phyloP scores from a whole-genome alignment of 1,284 basidiomycete species.

The Ceratobasidium sp. region DNA sequence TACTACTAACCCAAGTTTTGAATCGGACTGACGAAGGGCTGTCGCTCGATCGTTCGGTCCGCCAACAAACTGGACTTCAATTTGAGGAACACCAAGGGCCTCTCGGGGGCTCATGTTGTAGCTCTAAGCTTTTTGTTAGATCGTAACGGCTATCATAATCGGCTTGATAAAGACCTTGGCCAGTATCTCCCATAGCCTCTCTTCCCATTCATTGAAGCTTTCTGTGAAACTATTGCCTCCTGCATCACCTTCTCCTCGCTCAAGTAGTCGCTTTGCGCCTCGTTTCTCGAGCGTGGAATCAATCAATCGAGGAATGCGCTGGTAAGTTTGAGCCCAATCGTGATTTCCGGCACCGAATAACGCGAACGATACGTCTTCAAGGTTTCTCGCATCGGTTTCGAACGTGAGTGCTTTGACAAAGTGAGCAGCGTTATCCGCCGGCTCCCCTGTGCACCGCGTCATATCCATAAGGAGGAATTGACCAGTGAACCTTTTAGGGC shows the following conservation, averaged over 20 bases:
- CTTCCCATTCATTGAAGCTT: conserved; percentile 57
- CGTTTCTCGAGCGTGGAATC: conserved; percentile 52
- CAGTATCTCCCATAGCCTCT: conserved; percentile 53
- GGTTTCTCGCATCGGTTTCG: conserved; percentile 45
- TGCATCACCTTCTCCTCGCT: conserved; percentile 55
- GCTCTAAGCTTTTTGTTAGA: conserved; percentile 26
- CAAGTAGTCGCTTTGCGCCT: conserved; percentile 53
- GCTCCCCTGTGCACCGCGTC: conserved; percentile 45
- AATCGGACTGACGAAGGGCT: conserved; percentile 52
- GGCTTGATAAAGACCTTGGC: conserved; percentile 33
- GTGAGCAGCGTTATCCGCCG: conserved; percentile 58
- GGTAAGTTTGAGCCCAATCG: conserved; percentile 61
- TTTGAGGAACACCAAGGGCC: conserved; percentile 42
- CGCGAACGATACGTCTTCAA: conserved; percentile 54
- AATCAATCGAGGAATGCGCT: conserved; percentile 56
- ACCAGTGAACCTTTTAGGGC: neutral
- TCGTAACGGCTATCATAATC: neutral
- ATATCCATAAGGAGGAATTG: neutral
- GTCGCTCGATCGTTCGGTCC: conserved; percentile 49
- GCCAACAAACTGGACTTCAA: conserved; percentile 51
- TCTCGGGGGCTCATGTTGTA: conserved; percentile 42
- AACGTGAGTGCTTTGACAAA: conserved; percentile 56
- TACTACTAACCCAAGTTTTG: conserved; percentile 52
- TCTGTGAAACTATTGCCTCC: conserved; percentile 56
- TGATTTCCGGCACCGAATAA: conserved; percentile 63